Conservation (phyloP, 1,284 basidiomycete genomes). For the Malassezia furfur region DNA sequence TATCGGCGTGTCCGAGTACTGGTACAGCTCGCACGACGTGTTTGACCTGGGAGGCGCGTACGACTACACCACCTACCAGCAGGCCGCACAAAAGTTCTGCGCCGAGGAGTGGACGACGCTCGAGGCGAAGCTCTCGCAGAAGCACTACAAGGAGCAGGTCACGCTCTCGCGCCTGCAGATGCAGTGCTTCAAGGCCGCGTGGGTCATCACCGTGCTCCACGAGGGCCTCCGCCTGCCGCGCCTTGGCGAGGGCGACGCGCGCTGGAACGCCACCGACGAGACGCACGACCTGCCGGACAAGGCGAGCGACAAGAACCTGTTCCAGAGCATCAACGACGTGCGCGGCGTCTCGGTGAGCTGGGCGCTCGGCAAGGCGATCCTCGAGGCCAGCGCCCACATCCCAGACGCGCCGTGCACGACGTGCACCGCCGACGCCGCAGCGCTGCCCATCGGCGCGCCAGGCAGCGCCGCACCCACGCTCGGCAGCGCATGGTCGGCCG, state of each 20-base stretch:
- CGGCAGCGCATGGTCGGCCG: no score
- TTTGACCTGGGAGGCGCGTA: constrained; percentile 89
- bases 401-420: constrained; percentile 21
- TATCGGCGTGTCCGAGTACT: constrained; percentile 96
- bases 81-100: constrained; percentile 80
- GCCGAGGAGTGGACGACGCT: constrained; percentile 68
- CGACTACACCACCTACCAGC: constrained; percentile 90
- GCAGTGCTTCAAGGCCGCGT: constrained; percentile 99
- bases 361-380: constrained; percentile 96
- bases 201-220: constrained; percentile 91
- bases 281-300: constrained; percentile 34
- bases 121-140: constrained; percentile 52
- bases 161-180: constrained; percentile 77
- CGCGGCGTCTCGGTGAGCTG: constrained; percentile 87
- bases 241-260: constrained; percentile 59
- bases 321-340: constrained; percentile 86
- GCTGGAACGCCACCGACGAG: constrained; percentile 34
- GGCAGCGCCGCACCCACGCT: no score
- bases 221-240: constrained; percentile 92
- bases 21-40: constrained; percentile 96
- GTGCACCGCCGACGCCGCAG: neutral
- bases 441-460: no score
- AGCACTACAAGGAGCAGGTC: constrained; percentile 51
- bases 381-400: constrained; percentile 68
- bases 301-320: constrained; percentile 51